Percentiles rank a stretch among this genome's conserved stretches.
Conservation (phyloP, 306 rosid species). For the Quercus bicolor region DNA sequence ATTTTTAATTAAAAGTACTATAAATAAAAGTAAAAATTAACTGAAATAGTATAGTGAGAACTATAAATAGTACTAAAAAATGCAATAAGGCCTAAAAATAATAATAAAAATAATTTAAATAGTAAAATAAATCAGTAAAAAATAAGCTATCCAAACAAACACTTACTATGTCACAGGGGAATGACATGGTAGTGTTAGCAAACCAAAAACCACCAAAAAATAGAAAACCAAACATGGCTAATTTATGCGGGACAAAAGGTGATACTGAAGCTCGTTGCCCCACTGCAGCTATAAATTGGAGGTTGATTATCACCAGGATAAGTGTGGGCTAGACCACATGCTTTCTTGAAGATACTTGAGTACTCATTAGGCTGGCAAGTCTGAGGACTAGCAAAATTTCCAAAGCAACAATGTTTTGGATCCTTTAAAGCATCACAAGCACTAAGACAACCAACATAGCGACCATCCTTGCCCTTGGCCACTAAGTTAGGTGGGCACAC, state of each 20-base stretch:
- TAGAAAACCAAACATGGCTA: not conserved
- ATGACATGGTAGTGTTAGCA: too few species aligned
- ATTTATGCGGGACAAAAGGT: conserved; percentile 24
- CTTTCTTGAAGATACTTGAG: conserved; percentile 5
- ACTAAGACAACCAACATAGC: conserved; percentile 36
- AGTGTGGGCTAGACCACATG: conserved; percentile 25
- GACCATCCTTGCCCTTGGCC: not conserved
- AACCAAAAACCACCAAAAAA: too few species aligned
- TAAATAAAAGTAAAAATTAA: too few species aligned
- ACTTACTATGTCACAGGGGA: too few species aligned
- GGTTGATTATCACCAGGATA: conserved; percentile 24
- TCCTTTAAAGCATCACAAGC: conserved; percentile 32
- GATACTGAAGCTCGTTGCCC: conserved; percentile 23
- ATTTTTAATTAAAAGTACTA: too few species aligned
- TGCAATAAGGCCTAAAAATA: too few species aligned
- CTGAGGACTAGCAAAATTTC: not conserved
- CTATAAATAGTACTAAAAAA: too few species aligned
- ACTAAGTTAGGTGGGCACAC: conserved; percentile 24
- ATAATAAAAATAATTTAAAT: too few species aligned
- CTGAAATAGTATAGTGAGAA: too few species aligned
- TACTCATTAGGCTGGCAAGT: conserved; percentile 30
- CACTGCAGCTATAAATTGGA: conserved; percentile 32
- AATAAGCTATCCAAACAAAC: too few species aligned
- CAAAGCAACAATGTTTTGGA: conserved; percentile 31
- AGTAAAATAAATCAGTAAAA: too few species aligned